Evolutionary conservation across 805 yeast species (phyloP), one percentile per base, ranked within the genome.

Genomic region (Candida argentea): DNA sequence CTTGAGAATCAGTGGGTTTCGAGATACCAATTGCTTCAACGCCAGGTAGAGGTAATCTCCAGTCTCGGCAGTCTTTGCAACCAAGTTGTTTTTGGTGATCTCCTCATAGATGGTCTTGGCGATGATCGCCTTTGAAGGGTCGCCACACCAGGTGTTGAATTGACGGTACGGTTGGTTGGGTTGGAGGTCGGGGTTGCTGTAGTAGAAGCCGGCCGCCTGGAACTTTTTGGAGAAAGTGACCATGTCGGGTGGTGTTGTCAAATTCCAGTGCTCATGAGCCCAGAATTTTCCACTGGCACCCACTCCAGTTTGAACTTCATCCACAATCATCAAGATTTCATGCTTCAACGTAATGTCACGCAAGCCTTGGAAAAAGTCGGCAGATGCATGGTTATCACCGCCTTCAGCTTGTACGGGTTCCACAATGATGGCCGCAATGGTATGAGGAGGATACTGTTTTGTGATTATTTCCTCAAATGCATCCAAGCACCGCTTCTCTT

Each of bases 141-240:
- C 83, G 40, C 83, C 84, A 52, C 82, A 76, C 84, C 84, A 76
- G 34, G 84, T 76, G 65, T 76, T 76, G 60, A 76, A 76, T 47
- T 76, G 83, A 56, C 83, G 66, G 55, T 70, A 76, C 15, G 82
- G 68, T 41, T 62, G 62, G 38, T 65, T 65, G 27, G 82, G 81
- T 36, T 70, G 67, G 44, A 76, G 64, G 11, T 61, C 61, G 9
- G 68, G 67, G 51, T 75, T 74, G 36, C 64, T 64, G 63, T 70
- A 76, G 57, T 65, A 76, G 57, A 73, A 76, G 24, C 84, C 84
- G 3, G 83, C 83, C 28, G 77, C 70, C 53, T 76, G 84, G 63
- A 76, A 73, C 49, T 76, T 76, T 55, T 76, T 76, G 30, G 81
- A 73, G 48, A 76, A 76, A 1, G 83, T 73, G 28, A 76, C 81